A percentile compares a stretch with the other conserved stretches of the same genome.
phyloP scores from a whole-genome alignment of 1,139 yeast genomes.

The Kodamaea suecica region DNA sequence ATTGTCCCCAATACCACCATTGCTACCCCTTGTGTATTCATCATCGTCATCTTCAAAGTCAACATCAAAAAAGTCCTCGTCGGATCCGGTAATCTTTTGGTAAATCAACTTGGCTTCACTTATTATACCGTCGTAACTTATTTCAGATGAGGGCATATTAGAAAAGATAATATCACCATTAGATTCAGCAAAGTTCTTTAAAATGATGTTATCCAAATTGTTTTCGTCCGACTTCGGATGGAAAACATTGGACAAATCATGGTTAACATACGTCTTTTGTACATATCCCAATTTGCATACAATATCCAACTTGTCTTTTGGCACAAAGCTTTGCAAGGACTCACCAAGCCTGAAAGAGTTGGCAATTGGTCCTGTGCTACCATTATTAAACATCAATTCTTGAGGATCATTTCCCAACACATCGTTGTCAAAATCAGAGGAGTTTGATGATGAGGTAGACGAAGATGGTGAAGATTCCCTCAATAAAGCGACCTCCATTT shows the following conservation, averaged over 20 bases:
- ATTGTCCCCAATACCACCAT: slow-evolving; percentile 5
- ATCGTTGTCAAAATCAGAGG: slow-evolving; percentile 46
- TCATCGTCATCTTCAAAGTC: slow-evolving; percentile 95
- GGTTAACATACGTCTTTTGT: slow-evolving; percentile 58
- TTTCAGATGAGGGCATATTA: slow-evolving; percentile 75
- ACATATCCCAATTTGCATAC: slow-evolving; percentile 76
- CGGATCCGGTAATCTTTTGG: slow-evolving; percentile 79
- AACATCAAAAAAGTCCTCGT: slow-evolving; percentile 92
- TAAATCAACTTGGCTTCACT: slow-evolving; percentile 77
- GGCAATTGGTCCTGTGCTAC: slow-evolving; percentile 41
- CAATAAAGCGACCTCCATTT: slow-evolving; percentile 74
- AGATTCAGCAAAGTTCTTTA: slow-evolving; percentile 29
- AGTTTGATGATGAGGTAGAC: slow-evolving; percentile 8
- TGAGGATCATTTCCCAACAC: slow-evolving; percentile 48
- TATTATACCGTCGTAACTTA: slow-evolving; percentile 86
- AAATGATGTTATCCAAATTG: slow-evolving; percentile 29
- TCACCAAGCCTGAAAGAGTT: slow-evolving; percentile 85
- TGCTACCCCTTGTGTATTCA: slow-evolving; percentile 20
- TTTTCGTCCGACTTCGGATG: slow-evolving; percentile 24
- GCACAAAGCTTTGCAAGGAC: slow-evolving; percentile 78
- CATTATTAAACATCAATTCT: slow-evolving; percentile 55
- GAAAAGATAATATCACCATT: slow-evolving; percentile 55
- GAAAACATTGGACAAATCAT: slow-evolving; percentile 41
- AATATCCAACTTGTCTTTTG: slow-evolving; percentile 73
- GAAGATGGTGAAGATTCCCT: slow-evolving; percentile 59